Evolutionary conservation across 1,284 basidiomycete species (phyloP).

Genomic region (Austroboletus novae-zelandiae): DNA sequence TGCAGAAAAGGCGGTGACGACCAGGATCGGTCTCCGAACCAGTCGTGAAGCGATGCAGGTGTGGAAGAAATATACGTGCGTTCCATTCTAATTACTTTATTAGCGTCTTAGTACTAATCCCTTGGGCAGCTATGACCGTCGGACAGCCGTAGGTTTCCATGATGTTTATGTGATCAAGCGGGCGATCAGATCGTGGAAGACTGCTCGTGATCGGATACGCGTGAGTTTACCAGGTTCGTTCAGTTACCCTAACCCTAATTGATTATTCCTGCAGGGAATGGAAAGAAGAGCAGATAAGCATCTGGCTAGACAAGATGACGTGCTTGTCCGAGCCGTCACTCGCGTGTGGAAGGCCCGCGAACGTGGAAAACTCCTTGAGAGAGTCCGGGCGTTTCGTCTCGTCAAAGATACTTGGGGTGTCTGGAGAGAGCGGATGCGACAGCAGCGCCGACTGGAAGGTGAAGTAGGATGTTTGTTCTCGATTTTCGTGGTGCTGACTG

Average conservation of each 20-base stretch:
- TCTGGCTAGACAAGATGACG: slow-evolving; percentile 56
- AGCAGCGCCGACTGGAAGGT: slow-evolving; percentile 49
- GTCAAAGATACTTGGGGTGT: slow-evolving; percentile 46
- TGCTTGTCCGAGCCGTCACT: slow-evolving; percentile 61
- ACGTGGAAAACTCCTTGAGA: slow-evolving; percentile 59
- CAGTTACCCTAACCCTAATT: slow-evolving; percentile 1
- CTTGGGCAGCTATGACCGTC: slow-evolving; percentile 41
- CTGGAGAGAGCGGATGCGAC: slow-evolving; percentile 53
- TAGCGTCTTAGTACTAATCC: slow-evolving; percentile 9
- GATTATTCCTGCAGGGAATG: slow-evolving; percentile 37
- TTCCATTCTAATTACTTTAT: slow-evolving; percentile 9
- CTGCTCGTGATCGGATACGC: slow-evolving; percentile 45
- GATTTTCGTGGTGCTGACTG: slow-evolving; percentile 9
- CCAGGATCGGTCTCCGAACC: slow-evolving; percentile 46
- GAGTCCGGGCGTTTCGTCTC: slow-evolving; percentile 48
- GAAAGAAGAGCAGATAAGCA: slow-evolving; percentile 59
- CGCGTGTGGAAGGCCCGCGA: slow-evolving; percentile 75
- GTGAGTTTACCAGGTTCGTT: slow-evolving; percentile 37
- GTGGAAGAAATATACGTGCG: slow-evolving; percentile 61
- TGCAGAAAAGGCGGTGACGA: slow-evolving; percentile 43
- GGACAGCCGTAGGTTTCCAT: slow-evolving; percentile 44
- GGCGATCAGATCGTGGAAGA: slow-evolving; percentile 55
- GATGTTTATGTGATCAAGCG: slow-evolving; percentile 44
- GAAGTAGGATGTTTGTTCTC: neutral
- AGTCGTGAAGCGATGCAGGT: slow-evolving; percentile 43